Evolutionary conservation across 2,329 filamentous ascomycete genomes (phyloP).

Genomic region (Fusarium sublunatum): DNA sequence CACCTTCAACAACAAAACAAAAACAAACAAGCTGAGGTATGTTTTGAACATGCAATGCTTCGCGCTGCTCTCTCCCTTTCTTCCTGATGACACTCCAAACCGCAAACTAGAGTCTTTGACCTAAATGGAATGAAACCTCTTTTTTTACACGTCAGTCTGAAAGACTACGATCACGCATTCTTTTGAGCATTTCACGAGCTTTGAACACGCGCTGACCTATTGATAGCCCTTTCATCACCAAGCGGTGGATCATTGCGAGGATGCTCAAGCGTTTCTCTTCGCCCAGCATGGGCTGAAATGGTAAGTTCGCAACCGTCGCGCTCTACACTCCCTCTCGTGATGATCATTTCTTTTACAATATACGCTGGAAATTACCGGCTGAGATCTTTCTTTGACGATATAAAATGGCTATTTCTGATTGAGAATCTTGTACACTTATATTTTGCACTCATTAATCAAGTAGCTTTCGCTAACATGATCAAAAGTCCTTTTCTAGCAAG

Average conservation of each 20-base stretch:
- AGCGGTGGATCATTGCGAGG: slow-evolving; percentile 46
- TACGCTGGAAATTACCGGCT: slow-evolving; percentile 97
- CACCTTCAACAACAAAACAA: slow-evolving; percentile 39
- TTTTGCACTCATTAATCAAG: slow-evolving; percentile 8
- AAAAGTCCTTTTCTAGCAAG: slow-evolving; percentile 46
- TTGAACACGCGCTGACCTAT: slow-evolving; percentile 44
- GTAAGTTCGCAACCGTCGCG: slow-evolving; percentile 46
- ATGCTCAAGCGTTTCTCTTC: slow-evolving; percentile 19
- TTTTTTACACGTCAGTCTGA: slow-evolving; percentile 93
- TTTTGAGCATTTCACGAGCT: slow-evolving; percentile 22
- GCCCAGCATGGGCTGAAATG: slow-evolving; percentile 32
- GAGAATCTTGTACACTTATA: slow-evolving; percentile 26
- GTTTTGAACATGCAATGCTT: slow-evolving; percentile 24
- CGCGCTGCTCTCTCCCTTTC: slow-evolving; percentile 26
- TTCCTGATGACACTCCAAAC: slow-evolving; percentile 86
- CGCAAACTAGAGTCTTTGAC: slow-evolving; percentile 99
- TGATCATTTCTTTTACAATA: slow-evolving; percentile 76
- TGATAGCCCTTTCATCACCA: slow-evolving; percentile 41
- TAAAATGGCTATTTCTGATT: slow-evolving; percentile 88
- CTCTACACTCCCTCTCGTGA: slow-evolving; percentile 45
- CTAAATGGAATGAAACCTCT: slow-evolving; percentile 81
- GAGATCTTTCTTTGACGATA: slow-evolving; percentile 82
- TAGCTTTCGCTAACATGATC: slow-evolving; percentile 49
- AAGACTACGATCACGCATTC: slow-evolving; percentile 50
- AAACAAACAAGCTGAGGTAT: slow-evolving; percentile 45